phyloP scores from a whole-genome alignment of 129 eudicot species.

The Erigeron canadensis region DNA sequence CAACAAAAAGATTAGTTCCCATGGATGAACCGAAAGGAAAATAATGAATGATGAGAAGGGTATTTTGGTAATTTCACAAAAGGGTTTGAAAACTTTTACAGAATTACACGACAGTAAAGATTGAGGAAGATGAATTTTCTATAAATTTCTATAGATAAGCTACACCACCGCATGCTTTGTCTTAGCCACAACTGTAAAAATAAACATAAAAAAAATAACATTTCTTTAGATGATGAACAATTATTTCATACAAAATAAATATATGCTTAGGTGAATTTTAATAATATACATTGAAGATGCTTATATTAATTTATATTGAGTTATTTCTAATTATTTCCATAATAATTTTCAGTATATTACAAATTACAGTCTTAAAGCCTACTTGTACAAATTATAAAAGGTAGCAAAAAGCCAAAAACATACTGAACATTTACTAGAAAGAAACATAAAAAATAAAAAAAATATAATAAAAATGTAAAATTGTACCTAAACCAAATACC shows the following conservation, averaged over 20 bases:
- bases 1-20: constrained; percentile 75
- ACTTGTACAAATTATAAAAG: too few species aligned
- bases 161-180: constrained; percentile 79
- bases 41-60: not conserved
- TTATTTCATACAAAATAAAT: not conserved
- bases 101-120: constrained; percentile 89
- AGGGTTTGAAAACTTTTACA: constrained; percentile 34
- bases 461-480: not conserved
- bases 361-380: not conserved
- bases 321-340: too few species aligned
- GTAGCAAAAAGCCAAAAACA: not conserved
- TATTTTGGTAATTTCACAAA: not conserved
- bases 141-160: constrained; percentile 72
- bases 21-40: constrained; percentile 34
- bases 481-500: constrained; percentile 6
- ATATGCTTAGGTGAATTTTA: not conserved
- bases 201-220: constrained; percentile 25
- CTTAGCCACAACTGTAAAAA: constrained; percentile 36
- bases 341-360: not conserved
- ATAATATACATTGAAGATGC: too few species aligned
- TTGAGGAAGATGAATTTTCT: constrained; percentile 75
- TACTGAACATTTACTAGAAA: not conserved
- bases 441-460: not conserved
- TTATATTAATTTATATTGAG: too few species aligned
- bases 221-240: not conserved